Evolutionary conservation across 2,329 filamentous ascomycete species (phyloP).

Genomic region (Lachnum nothofagi): DNA sequence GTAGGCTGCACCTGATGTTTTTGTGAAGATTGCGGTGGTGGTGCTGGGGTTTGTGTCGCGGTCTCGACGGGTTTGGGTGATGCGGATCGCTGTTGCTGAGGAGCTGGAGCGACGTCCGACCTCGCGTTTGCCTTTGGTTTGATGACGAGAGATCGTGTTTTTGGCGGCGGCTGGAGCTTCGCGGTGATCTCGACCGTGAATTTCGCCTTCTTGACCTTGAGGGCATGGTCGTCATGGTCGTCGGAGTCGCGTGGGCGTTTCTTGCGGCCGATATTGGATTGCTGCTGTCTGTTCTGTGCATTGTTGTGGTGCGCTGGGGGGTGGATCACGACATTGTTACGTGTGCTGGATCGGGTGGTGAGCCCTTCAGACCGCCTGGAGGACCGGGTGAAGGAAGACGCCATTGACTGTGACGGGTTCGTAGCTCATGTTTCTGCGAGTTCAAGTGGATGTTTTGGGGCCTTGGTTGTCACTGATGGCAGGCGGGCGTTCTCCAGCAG

Average conservation of each 20-base stretch:
- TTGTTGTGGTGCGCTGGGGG: conserved; percentile 29
- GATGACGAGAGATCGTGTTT: conserved; percentile 20
- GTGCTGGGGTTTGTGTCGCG: conserved; percentile 22
- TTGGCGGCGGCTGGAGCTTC: conserved; percentile 22
- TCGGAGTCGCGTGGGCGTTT: conserved; percentile 46
- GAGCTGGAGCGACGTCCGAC: conserved; percentile 23
- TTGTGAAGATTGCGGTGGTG: conserved; percentile 26
- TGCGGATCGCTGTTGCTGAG: conserved; percentile 10
- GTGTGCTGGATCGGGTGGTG: conserved; percentile 27
- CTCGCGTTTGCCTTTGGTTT: conserved; percentile 25
- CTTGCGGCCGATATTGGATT: conserved; percentile 37
- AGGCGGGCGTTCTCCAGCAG: background rate
- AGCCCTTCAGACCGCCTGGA: conserved; percentile 40
- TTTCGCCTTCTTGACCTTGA: conserved; percentile 45
- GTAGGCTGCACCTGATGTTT: conserved; percentile 22
- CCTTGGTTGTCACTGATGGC: background rate
- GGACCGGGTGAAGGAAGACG: conserved; percentile 34
- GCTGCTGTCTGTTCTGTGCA: conserved; percentile 29
- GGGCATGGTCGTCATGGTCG: conserved; percentile 42
- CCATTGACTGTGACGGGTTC: conserved; percentile 39
- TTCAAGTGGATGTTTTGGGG: conserved; percentile 15
- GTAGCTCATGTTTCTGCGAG: conserved; percentile 30
- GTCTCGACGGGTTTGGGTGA: conserved; percentile 15
- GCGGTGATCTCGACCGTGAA: conserved; percentile 50
- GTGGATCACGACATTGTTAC: conserved; percentile 29